These are phyloP conservation scores for Filobasidium uniguttulatum DNA, from an alignment of 1,284 basidiomycete genomes.

Conservation along the genomic window DNA sequence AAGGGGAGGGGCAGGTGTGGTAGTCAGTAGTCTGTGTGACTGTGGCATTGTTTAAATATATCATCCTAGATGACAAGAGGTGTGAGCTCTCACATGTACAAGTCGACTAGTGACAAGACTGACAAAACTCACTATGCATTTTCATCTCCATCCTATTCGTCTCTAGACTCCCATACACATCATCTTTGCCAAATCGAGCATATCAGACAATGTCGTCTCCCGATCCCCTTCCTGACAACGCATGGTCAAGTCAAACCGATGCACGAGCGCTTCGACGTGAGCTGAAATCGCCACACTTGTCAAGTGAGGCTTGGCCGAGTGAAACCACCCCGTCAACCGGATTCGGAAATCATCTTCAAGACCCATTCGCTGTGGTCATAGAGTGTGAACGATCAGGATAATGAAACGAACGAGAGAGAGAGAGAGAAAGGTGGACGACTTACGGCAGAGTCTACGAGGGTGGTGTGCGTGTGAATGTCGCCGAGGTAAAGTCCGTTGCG, in stretches of 20 bases:
- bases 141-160: too few relatives aligned
- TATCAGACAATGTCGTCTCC: neutral
- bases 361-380: neutral
- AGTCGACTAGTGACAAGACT: too few relatives aligned
- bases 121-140: too few relatives aligned
- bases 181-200: constrained; percentile 1
- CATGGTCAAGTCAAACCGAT: neutral
- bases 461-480: neutral
- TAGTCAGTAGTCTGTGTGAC: too few relatives aligned
- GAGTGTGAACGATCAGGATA: too few relatives aligned
- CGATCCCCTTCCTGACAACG: neutral
- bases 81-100: too few relatives aligned
- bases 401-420: too few relatives aligned
- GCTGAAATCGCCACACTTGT: neutral
- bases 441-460: neutral
- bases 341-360: neutral
- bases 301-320: neutral
- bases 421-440: neutral
- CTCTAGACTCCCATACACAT: too few relatives aligned
- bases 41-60: too few relatives aligned
- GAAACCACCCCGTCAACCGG: neutral
- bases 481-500: constrained; percentile 1
- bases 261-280: neutral
- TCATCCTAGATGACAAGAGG: too few relatives aligned
- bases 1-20: too few relatives aligned